Conservation (phyloP, 1,284 basidiomycete species). For the Ganoderma sp. region DNA sequence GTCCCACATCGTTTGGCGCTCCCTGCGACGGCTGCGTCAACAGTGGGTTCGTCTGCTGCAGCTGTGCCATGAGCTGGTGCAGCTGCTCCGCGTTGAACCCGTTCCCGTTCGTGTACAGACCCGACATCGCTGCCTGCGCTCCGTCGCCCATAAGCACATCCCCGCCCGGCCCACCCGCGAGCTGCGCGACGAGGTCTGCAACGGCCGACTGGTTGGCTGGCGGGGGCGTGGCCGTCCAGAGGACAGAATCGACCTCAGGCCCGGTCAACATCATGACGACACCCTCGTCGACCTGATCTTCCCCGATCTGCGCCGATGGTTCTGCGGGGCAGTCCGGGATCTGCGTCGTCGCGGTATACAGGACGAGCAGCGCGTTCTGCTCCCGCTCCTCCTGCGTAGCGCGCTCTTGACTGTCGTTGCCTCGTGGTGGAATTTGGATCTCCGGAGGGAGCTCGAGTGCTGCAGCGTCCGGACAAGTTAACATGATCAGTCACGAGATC, state of each 20-base stretch:
- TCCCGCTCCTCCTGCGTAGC: slow-evolving; percentile 74
- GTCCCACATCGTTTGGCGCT: slow-evolving; percentile 26
- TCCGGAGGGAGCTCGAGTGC: slow-evolving; percentile 67
- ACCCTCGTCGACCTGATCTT: slow-evolving; percentile 70
- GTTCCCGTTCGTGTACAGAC: slow-evolving; percentile 35
- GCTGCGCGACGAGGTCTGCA: slow-evolving; percentile 71
- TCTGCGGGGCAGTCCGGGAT: slow-evolving; percentile 81
- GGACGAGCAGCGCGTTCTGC: slow-evolving; percentile 72
- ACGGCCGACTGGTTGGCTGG: slow-evolving; percentile 53
- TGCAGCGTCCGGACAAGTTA: slow-evolving; percentile 42
- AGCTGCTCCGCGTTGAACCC: slow-evolving; percentile 62
- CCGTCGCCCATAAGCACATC: slow-evolving; percentile 33
- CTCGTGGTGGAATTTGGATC: slow-evolving; percentile 58
- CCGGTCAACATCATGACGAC: slow-evolving; percentile 71
- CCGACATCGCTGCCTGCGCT: slow-evolving; percentile 28
- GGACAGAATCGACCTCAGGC: slow-evolving; percentile 66
- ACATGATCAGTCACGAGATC: slow-evolving; percentile 16
- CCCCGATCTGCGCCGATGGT: slow-evolving; percentile 60
- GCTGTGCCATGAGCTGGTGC: slow-evolving; percentile 65
- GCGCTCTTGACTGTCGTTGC: slow-evolving; percentile 70
- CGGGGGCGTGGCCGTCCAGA: slow-evolving; percentile 59
- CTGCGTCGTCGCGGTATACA: slow-evolving; percentile 70
- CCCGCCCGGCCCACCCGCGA: slow-evolving; percentile 45
- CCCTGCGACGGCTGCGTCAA: slow-evolving; percentile 27
- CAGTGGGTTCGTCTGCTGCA: slow-evolving; percentile 36